Conservation (phyloP, 805 yeast genomes). For the Yamadazyma laniorum region DNA sequence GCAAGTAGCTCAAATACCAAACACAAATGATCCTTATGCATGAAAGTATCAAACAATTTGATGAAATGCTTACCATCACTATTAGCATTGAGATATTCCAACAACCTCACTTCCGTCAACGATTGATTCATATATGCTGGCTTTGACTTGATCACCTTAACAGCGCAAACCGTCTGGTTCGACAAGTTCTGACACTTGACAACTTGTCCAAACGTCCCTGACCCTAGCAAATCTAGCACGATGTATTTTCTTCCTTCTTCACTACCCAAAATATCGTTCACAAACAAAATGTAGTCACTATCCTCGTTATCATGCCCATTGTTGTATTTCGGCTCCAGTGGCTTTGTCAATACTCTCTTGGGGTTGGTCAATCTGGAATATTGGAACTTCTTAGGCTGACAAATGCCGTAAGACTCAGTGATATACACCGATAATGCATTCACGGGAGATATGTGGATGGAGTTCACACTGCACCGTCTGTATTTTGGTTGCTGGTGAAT, state of each 20-base stretch:
- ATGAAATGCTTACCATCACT: constrained; percentile 71
- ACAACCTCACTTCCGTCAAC: constrained; percentile 80
- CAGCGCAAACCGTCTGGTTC: constrained; percentile 88
- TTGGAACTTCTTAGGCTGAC: constrained; percentile 73
- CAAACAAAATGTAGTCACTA: constrained; percentile 87
- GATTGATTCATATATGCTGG: constrained; percentile 91
- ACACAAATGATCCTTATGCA: constrained; percentile 91
- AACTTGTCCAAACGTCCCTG: constrained; percentile 98
- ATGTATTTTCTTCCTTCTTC: constrained; percentile 84
- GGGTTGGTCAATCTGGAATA: constrained; percentile 88
- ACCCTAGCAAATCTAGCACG: constrained; percentile 88
- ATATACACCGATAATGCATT: constrained; percentile 75
- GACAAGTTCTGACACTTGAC: constrained; percentile 83
- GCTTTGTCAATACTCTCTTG: constrained; percentile 87
- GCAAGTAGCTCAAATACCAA: constrained; percentile 87
- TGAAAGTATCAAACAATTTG: constrained; percentile 78
- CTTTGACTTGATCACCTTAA: constrained; percentile 88
- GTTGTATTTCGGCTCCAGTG: constrained; percentile 76
- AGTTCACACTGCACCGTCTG: constrained; percentile 64
- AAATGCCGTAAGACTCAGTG: constrained; percentile 76
- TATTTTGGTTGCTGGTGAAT: constrained; percentile 63
- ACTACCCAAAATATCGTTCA: constrained; percentile 86
- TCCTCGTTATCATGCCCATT: constrained; percentile 86
- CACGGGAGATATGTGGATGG: constrained; percentile 72
- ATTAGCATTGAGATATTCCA: constrained; percentile 74